phyloP scores from a whole-genome alignment of 2,329 filamentous ascomycete species.

The Cercospora nicotianae region DNA sequence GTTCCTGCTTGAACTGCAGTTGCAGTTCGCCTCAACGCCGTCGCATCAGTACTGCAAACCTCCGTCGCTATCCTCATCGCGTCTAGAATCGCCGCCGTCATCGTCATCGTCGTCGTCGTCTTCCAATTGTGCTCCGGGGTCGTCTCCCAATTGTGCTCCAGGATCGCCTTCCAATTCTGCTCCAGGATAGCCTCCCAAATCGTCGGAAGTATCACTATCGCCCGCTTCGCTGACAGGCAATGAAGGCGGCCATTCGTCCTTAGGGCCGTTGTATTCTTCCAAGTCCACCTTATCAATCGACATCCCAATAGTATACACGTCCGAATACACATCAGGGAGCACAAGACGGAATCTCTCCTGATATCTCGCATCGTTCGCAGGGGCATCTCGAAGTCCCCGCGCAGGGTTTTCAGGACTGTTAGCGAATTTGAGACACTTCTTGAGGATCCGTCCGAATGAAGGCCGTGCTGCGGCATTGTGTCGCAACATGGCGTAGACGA shows the following conservation, averaged over 20 bases:
- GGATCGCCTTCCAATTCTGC: neutral
- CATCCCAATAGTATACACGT: neutral
- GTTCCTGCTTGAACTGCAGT: neutral
- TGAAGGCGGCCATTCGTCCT: neutral
- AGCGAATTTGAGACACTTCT: neutral
- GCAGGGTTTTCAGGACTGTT: neutral
- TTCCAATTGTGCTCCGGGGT: neutral
- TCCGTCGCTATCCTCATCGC: neutral
- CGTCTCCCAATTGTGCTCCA: neutral
- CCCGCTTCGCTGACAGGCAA: neutral
- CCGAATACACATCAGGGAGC: neutral
- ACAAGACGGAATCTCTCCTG: neutral
- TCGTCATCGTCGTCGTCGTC: neutral
- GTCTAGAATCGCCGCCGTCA: neutral
- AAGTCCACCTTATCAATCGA: neutral
- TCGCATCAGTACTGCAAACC: neutral
- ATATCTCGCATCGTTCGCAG: conserved; percentile 2
- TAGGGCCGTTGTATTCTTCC: neutral
- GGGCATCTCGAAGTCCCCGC: conserved; percentile 6
- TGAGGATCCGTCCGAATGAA: neutral
- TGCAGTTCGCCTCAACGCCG: neutral
- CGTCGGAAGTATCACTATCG: neutral
- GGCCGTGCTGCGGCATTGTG: neutral
- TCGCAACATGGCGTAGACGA: neutral
- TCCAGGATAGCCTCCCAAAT: conserved; percentile 1